Percentiles rank a stretch among this genome's conserved stretches.
These are phyloP conservation scores for Mycena polygramma DNA, from an alignment of 768 basidiomycete genomes.

Conservation along the genomic window DNA sequence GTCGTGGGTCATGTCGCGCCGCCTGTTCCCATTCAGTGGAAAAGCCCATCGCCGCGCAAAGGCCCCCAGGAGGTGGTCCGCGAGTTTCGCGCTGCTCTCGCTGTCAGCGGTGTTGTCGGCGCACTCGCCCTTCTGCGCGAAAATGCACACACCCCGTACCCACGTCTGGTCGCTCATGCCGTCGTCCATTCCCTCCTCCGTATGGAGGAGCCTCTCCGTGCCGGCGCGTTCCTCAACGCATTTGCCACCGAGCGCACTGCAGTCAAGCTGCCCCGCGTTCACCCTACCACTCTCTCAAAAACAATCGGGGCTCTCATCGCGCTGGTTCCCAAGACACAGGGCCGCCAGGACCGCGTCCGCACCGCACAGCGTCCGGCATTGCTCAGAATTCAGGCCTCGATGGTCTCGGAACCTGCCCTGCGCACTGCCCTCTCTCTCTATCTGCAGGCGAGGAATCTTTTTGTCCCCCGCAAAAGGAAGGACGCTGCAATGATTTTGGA, in stretches of 20 bases:
- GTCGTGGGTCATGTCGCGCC: background rate
- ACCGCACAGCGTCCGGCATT: background rate
- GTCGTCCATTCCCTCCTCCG: constrained; percentile 31
- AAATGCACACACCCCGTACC: background rate
- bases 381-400: background rate
- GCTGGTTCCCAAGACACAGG: constrained; percentile 7
- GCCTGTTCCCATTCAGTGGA: background rate
- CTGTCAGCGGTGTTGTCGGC: background rate
- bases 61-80: constrained; percentile 1
- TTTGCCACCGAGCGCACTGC: background rate
- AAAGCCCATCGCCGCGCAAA: background rate
- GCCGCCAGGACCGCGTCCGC: constrained; percentile 17
- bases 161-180: constrained; percentile 20
- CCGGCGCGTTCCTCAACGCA: background rate
- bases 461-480: background rate
- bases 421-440: constrained; percentile 25
- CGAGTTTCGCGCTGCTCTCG: constrained; percentile 10
- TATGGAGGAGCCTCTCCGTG: background rate
- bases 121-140: constrained; percentile 10
- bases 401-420: constrained; percentile 21
- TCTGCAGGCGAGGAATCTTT: constrained; percentile 9
- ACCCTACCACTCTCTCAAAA: constrained; percentile 6
- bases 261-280: constrained; percentile 16
- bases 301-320: constrained; percentile 4
- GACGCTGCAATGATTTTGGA: background rate